phyloP scores from a whole-genome alignment of 305 asterid genomes.

The Fraxinus baroniana region DNA sequence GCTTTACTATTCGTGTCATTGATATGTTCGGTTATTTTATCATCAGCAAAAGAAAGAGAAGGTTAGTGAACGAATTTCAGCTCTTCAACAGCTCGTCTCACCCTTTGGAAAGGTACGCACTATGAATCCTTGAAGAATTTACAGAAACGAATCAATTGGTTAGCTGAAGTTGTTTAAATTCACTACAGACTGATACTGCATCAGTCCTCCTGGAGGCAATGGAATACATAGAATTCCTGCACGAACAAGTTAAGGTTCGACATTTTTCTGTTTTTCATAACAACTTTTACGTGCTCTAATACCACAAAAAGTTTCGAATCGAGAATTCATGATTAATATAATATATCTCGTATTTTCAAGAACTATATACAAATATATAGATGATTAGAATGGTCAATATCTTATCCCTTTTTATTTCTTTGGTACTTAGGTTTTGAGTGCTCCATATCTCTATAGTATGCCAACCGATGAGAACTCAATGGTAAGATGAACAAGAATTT shows the following conservation, averaged over 20 bases:
- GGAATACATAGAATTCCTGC: slow-evolving; percentile 82
- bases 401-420: background rate
- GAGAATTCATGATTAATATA: background rate
- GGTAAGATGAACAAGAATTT: background rate
- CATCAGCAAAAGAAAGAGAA: slow-evolving; percentile 78
- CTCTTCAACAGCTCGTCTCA: slow-evolving; percentile 88
- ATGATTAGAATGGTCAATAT: background rate
- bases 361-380: background rate
- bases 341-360: background rate
- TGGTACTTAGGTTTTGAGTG: slow-evolving; percentile 64
- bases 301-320: background rate
- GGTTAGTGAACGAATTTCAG: slow-evolving; percentile 69
- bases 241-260: slow-evolving; percentile 81
- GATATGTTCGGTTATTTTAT: background rate
- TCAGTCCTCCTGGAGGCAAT: slow-evolving; percentile 80
- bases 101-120: slow-evolving; percentile 81
- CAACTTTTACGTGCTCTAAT: background rate
- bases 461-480: slow-evolving; percentile 5
- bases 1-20: background rate
- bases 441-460: slow-evolving; percentile 61
- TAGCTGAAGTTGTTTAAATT: slow-evolving; percentile 7
- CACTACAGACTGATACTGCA: slow-evolving; percentile 77
- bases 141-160: background rate
- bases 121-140: background rate
- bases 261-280: background rate